Conservation (phyloP, 805 yeast genomes). For the Millerago galiae region DNA sequence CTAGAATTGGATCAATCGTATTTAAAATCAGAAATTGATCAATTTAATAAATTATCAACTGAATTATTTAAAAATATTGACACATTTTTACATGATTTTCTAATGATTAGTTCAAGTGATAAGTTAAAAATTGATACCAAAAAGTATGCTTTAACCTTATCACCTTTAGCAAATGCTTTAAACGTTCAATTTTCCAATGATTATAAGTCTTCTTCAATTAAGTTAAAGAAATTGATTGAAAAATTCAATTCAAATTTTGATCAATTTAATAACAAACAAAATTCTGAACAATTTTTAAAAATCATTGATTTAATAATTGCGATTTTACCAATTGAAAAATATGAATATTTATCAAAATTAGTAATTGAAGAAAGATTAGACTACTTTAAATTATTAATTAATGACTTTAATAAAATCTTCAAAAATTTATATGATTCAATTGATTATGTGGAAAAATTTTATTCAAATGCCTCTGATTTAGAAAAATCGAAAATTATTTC, state of each 20-base stretch:
- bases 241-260: conserved; percentile 20
- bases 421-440: conserved; percentile 28
- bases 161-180: conserved; percentile 57
- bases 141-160: conserved; percentile 37
- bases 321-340: conserved; percentile 44
- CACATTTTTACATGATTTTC: conserved; percentile 30
- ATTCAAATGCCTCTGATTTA: conserved; percentile 41
- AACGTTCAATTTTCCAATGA: conserved; percentile 47
- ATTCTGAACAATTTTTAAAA: conserved; percentile 22
- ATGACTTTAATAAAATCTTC: conserved; percentile 34
- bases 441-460: conserved; percentile 38
- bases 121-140: conserved; percentile 11
- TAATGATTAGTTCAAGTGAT: conserved; percentile 26
- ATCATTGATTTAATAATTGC: conserved; percentile 43
- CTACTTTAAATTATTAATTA: conserved; percentile 28
- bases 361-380: conserved; percentile 30
- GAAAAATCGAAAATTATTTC: conserved; percentile 52
- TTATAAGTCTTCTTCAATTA: conserved; percentile 38
- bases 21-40: conserved; percentile 8
- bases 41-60: conserved; percentile 7
- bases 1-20: conserved; percentile 11
- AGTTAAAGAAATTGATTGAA: conserved; percentile 31
- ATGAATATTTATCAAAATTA: conserved; percentile 30
- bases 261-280: conserved; percentile 15
- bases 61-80: conserved; percentile 24